Percentiles rank a stretch among this genome's conserved stretches.
Evolutionary conservation across 164 flowering plant species (phyloP).

Genomic region (Vitis cinerea): DNA sequence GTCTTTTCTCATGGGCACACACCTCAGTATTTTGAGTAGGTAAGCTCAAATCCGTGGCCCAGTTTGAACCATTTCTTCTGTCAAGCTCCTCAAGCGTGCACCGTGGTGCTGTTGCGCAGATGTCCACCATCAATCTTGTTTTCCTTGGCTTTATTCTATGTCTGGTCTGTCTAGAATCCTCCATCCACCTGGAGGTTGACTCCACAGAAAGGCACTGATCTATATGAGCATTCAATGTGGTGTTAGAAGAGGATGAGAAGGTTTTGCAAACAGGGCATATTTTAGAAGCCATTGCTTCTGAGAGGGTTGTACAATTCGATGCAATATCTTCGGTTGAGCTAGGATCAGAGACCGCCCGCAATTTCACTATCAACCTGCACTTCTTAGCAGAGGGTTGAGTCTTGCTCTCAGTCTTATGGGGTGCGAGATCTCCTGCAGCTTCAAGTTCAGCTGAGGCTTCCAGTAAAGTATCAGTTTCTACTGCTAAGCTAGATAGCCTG

Average conservation of each 20-base stretch:
- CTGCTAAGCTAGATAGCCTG: slow-evolving; percentile 19
- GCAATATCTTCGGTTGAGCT: slow-evolving; percentile 44
- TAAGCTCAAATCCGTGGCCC: slow-evolving; percentile 46
- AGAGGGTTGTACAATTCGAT: slow-evolving; percentile 25
- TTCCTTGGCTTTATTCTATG: slow-evolving; percentile 69
- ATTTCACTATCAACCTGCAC: slow-evolving; percentile 54
- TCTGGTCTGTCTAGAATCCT: slow-evolving; percentile 35
- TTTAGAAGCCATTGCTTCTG: slow-evolving; percentile 81
- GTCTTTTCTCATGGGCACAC: slow-evolving; percentile 37
- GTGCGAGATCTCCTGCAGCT: slow-evolving; percentile 14
- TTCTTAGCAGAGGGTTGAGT: slow-evolving; percentile 37
- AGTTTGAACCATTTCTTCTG: slow-evolving; percentile 73
- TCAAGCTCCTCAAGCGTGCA: slow-evolving; percentile 93
- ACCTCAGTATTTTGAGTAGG: slow-evolving; percentile 25
- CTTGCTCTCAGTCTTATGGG: slow-evolving; percentile 27
- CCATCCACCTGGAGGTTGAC: slow-evolving; percentile 42
- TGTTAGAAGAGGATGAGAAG: slow-evolving; percentile 85
- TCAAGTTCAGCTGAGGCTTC: slow-evolving; percentile 22
- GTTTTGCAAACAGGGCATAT: slow-evolving; percentile 91
- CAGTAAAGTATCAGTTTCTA: slow-evolving; percentile 21
- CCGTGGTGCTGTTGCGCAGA: slow-evolving; percentile 52
- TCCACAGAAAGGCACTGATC: slow-evolving; percentile 85
- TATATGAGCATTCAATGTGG: slow-evolving; percentile 96
- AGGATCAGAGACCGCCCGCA: slow-evolving; percentile 33
- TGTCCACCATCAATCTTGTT: slow-evolving; percentile 69